A percentile compares a stretch with the other conserved stretches of the same genome.
These are phyloP conservation scores for Excoecaria cochinchinensis DNA, from an alignment of 345 rosid species.

Conservation along the genomic window DNA sequence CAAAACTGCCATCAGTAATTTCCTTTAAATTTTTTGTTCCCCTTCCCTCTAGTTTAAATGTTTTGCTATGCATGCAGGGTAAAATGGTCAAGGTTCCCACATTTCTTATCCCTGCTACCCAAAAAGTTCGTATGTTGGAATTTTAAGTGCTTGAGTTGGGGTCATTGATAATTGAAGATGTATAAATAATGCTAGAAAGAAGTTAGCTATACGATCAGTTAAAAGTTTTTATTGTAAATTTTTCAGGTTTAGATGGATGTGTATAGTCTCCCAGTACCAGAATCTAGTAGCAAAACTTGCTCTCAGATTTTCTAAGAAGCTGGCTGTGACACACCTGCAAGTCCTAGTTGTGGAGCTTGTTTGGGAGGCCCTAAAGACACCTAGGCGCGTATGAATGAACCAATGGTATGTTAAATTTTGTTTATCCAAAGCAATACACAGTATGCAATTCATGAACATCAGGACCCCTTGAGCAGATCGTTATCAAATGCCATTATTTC, in stretches of 20 bases:
- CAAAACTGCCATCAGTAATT: neutral
- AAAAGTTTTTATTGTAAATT: neutral
- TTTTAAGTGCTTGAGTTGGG: neutral
- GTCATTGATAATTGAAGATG: neutral
- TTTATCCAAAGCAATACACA: neutral
- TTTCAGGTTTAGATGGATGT: conserved; percentile 90
- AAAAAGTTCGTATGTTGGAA: conserved; percentile 49
- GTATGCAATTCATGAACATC: neutral
- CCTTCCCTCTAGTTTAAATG: neutral
- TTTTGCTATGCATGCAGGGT: conserved; percentile 48
- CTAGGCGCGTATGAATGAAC: conserved; percentile 87
- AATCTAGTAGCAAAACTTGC: conserved; percentile 93
- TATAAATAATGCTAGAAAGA: neutral
- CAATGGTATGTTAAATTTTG: conserved; percentile 48
- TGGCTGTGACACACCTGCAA: conserved; percentile 95
- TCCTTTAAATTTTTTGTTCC: neutral
- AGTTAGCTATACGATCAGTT: neutral
- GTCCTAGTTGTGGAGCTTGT: conserved; percentile 97
- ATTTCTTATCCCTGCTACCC: conserved; percentile 95
- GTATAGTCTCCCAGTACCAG: conserved; percentile 83
- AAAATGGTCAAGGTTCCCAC: conserved; percentile 92
- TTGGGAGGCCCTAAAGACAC: conserved; percentile 97
- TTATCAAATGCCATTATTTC: too few species aligned
- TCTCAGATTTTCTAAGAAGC: conserved; percentile 97
- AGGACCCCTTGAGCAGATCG: neutral